Percentiles rank a stretch among this genome's conserved stretches.
phyloP scores from a whole-genome alignment of 106 monocot species.

The Posidonia australis region DNA sequence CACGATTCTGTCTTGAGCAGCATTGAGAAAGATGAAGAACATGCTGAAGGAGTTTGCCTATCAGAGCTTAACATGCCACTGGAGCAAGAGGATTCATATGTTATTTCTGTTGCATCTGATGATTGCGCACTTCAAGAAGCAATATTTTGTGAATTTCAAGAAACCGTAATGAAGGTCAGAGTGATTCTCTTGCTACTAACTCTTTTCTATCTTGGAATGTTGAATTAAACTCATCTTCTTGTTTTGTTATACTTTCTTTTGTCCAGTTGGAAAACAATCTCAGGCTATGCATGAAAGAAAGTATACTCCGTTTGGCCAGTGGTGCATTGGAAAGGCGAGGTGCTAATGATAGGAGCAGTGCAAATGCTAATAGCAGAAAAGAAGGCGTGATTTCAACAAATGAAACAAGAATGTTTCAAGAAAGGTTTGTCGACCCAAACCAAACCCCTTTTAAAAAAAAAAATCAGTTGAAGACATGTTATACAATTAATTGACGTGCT shows the following conservation, averaged over 20 bases:
- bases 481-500: too few species aligned
- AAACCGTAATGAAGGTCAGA: slow-evolving; percentile 58
- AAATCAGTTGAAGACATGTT: too few species aligned
- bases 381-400: slow-evolving; percentile 7
- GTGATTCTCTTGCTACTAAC: neutral
- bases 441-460: too few species aligned
- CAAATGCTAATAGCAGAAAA: neutral
- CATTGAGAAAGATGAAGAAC: slow-evolving; percentile 25
- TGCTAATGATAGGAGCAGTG: slow-evolving; percentile 3
- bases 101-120: slow-evolving; percentile 22
- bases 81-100: slow-evolving; percentile 34
- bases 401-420: slow-evolving; percentile 13
- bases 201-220: slow-evolving; percentile 4
- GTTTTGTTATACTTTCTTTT: neutral
- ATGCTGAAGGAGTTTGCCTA: slow-evolving; percentile 18
- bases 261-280: slow-evolving; percentile 60
- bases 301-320: slow-evolving; percentile 16
- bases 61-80: slow-evolving; percentile 31
- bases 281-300: slow-evolving; percentile 22
- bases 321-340: slow-evolving; percentile 8
- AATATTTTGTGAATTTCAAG: slow-evolving; percentile 63
- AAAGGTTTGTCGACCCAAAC: slow-evolving; percentile 30
- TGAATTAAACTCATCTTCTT: neutral
- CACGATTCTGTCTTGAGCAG: slow-evolving; percentile 12
- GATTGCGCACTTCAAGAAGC: slow-evolving; percentile 45